phyloP scores from a whole-genome alignment of 2,329 filamentous ascomycete genomes.

The Hysterium pulicare region DNA sequence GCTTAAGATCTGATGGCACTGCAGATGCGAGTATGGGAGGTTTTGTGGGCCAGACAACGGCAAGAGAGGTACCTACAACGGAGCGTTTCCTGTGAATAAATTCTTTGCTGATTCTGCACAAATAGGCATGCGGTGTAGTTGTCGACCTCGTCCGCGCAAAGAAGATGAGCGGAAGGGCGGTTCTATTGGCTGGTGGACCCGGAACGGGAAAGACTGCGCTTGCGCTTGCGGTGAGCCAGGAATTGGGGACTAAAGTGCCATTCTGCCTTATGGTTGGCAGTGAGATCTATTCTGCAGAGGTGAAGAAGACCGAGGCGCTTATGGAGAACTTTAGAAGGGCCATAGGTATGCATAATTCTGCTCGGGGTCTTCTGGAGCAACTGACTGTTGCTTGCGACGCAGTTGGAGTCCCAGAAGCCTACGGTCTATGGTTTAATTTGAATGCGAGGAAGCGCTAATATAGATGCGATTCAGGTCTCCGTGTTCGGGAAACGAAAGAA shows the following conservation, averaged over 20 bases:
- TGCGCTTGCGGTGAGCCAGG: conserved; percentile 91
- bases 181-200: conserved; percentile 88
- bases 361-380: not conserved
- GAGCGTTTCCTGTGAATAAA: not conserved
- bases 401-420: not conserved
- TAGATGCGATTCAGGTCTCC: conserved; percentile 54
- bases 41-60: conserved; percentile 84
- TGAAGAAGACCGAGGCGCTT: conserved; percentile 98
- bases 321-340: conserved; percentile 99
- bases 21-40: conserved; percentile 70
- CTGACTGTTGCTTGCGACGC: conserved; percentile 1
- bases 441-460: not conserved
- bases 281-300: conserved; percentile 95
- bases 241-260: conserved; percentile 95
- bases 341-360: conserved; percentile 65
- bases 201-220: conserved; percentile 97
- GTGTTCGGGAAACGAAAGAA: conserved; percentile 97
- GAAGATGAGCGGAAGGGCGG: conserved; percentile 95
- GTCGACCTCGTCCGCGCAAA: conserved; percentile 94
- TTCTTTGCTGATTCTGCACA: not conserved
- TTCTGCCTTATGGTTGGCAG: conserved; percentile 98
- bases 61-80: conserved; percentile 68
- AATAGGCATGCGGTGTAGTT: conserved; percentile 85
- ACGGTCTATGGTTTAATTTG: not conserved
- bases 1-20: conserved; percentile 78